Conservation (phyloP, 495 filamentous ascomycete genomes). For the Darksidea phi region DNA sequence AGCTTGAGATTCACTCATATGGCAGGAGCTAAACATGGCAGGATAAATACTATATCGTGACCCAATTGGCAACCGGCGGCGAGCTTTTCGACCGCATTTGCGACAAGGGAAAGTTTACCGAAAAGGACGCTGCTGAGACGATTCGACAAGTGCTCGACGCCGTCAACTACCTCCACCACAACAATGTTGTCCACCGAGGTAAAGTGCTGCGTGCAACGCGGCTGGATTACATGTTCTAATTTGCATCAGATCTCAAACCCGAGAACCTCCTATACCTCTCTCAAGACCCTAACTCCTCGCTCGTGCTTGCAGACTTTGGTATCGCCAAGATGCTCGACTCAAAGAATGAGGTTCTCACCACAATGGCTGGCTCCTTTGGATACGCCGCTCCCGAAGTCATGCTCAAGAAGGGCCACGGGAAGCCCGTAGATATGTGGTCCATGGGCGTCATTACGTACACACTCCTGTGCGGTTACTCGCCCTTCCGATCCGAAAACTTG, state of each 20-base stretch:
- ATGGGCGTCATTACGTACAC: constrained; percentile 99
- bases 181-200: constrained; percentile 97
- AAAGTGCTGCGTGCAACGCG: constrained; percentile 23
- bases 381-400: constrained; percentile 98
- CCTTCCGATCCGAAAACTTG: constrained; percentile 92
- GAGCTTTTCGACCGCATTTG: constrained; percentile 98
- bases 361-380: constrained; percentile 98
- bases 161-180: constrained; percentile 90
- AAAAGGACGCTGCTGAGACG: constrained; percentile 96
- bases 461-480: constrained; percentile 97
- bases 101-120: constrained; percentile 96
- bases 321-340: constrained; percentile 98
- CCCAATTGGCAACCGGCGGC: constrained; percentile 91
- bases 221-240: constrained; percentile 7
- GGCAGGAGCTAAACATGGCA: constrained; percentile 42
- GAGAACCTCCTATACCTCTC: constrained; percentile 97
- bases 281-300: constrained; percentile 67
- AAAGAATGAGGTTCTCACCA: constrained; percentile 86
- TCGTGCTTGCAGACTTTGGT: constrained; percentile 96
- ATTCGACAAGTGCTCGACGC: constrained; percentile 94
- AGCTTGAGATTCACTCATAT: neutral
- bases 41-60: constrained; percentile 99
- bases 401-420: constrained; percentile 95
- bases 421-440: constrained; percentile 99
- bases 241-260: constrained; percentile 80